These are phyloP conservation scores for Leucocoprinus sp. DNA, from an alignment of 768 basidiomycete genomes.

Conservation along the genomic window DNA sequence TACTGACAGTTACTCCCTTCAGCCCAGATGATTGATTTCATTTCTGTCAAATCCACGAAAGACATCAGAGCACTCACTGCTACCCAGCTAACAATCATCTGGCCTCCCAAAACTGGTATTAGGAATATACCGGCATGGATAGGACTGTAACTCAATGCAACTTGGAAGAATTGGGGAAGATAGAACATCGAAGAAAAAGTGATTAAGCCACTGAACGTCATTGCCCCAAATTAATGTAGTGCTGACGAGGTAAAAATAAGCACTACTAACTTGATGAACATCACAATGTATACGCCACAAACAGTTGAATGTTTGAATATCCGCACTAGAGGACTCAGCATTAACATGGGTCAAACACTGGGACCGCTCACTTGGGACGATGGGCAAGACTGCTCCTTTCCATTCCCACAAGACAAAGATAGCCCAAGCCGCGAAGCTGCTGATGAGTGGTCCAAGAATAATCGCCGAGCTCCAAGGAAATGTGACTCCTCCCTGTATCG, in stretches of 20 bases:
- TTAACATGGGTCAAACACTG: not conserved
- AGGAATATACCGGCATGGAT: conserved; percentile 52
- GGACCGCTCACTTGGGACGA: conserved; percentile 54
- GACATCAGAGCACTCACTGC: conserved; percentile 27
- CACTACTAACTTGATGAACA: conserved; percentile 52
- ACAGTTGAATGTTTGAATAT: conserved; percentile 66
- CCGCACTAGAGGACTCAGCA: conserved; percentile 38
- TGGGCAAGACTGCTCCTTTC: conserved; percentile 60
- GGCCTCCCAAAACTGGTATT: conserved; percentile 59
- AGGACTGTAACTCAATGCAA: conserved; percentile 58
- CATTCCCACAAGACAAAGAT: conserved; percentile 70
- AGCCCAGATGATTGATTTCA: not conserved
- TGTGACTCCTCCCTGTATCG: conserved; percentile 53
- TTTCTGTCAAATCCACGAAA: not conserved
- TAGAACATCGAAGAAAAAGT: conserved; percentile 63
- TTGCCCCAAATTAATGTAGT: too few relatives aligned
- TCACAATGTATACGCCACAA: conserved; percentile 56
- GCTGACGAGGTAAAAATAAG: too few relatives aligned
- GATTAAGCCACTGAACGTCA: conserved; percentile 40
- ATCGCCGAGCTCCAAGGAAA: conserved; percentile 66
- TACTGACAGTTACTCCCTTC: conserved; percentile 56
- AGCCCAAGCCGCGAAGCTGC: conserved; percentile 42
- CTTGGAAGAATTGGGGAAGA: conserved; percentile 71
- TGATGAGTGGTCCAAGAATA: conserved; percentile 51
- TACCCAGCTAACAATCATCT: conserved; percentile 49